Conservation (phyloP, 169 alveolate genomes). For the Cyclospora cayetanensis region DNA sequence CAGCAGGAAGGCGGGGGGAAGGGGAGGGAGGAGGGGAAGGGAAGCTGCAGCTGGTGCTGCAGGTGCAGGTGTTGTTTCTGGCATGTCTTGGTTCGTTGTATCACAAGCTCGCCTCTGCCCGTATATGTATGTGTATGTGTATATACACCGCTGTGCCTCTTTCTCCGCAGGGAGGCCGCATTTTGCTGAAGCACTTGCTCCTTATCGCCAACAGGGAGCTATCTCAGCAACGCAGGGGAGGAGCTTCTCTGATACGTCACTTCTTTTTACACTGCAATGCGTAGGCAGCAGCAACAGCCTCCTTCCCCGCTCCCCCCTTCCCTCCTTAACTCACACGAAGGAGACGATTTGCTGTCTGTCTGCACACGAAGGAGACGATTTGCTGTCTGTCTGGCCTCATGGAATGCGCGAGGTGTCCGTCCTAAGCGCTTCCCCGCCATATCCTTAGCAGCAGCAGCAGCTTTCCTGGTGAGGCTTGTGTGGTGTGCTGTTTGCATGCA, state of each 20-base stretch:
- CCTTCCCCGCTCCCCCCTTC: too few relatives aligned
- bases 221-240: constrained; percentile 31
- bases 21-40: not conserved
- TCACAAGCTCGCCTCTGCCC: too few relatives aligned
- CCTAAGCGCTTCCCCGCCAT: too few relatives aligned
- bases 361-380: too few relatives aligned
- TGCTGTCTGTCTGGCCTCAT: too few relatives aligned
- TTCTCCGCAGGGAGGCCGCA: constrained; percentile 21
- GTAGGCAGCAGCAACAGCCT: not conserved
- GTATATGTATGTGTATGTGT: not conserved
- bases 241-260: constrained; percentile 33
- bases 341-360: too few relatives aligned
- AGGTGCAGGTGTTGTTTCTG: not conserved
- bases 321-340: too few relatives aligned
- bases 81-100: too few relatives aligned
- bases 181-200: constrained; percentile 46
- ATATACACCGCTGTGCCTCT: not conserved
- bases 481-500: constrained; percentile 33
- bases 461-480: not conserved
- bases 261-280: constrained; percentile 50
- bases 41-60: constrained; percentile 7
- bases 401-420: too few relatives aligned
- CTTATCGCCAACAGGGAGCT: constrained; percentile 27
- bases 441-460: not conserved
- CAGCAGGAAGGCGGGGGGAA: too few relatives aligned